These are phyloP conservation scores for Colletotrichum gloeosporioides DNA, from an alignment of 2,329 filamentous ascomycete genomes.

Conservation along the genomic window DNA sequence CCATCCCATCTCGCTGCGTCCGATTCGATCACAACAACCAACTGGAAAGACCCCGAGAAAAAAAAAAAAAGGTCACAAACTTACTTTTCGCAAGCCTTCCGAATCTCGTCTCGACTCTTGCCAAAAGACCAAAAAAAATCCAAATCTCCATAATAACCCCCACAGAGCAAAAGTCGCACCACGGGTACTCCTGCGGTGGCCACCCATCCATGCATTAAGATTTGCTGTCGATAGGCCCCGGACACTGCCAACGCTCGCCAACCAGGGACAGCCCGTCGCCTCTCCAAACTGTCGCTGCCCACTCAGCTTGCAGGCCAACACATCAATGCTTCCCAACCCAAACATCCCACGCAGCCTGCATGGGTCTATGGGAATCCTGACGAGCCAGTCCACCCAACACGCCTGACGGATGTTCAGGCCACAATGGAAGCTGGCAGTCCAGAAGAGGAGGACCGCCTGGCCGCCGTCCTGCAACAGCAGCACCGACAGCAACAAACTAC, in stretches of 20 bases:
- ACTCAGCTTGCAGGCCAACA: constrained; percentile 46
- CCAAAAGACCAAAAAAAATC: neutral
- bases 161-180: constrained; percentile 20
- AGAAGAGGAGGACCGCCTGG: constrained; percentile 46
- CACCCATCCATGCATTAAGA: constrained; percentile 22
- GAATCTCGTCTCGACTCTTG: constrained; percentile 8
- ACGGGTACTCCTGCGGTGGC: constrained; percentile 17
- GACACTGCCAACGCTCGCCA: constrained; percentile 21
- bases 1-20: constrained; percentile 20
- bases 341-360: constrained; percentile 41
- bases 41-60: neutral
- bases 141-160: constrained; percentile 13
- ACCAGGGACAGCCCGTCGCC: constrained; percentile 22
- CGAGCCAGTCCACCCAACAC: constrained; percentile 45
- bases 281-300: constrained; percentile 30
- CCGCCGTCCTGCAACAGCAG: constrained; percentile 28
- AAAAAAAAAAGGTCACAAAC: neutral
- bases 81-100: neutral
- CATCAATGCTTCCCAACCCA: constrained; percentile 50
- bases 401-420: constrained; percentile 50
- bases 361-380: constrained; percentile 46
- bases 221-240: constrained; percentile 22
- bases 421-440: constrained; percentile 55
- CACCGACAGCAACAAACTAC: constrained; percentile 34
- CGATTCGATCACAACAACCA: neutral